phyloP scores from a whole-genome alignment of 2,329 filamentous ascomycete species.

The Alternaria arborescens region DNA sequence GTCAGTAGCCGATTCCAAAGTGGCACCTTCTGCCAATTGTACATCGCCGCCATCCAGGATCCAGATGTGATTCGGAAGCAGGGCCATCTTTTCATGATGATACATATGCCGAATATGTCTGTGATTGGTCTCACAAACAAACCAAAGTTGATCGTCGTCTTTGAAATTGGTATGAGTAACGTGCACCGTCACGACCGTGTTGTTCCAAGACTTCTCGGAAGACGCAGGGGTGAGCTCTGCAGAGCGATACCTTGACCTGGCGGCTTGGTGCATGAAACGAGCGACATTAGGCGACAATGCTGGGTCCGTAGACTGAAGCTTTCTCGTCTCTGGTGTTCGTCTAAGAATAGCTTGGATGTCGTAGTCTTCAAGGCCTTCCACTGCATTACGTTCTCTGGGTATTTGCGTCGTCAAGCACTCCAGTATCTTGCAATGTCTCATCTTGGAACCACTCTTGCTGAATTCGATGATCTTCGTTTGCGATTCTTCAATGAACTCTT shows the following conservation, averaged over 20 bases:
- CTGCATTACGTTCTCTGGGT: not conserved
- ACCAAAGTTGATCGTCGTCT: not conserved
- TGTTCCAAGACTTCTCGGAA: not conserved
- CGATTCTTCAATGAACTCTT: not conserved
- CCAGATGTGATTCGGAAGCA: not conserved
- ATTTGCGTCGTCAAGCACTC: not conserved
- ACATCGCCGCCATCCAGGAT: not conserved
- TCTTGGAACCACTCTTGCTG: not conserved
- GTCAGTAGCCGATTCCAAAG: not conserved
- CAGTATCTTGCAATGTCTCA: not conserved
- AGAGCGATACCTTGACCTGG: not conserved
- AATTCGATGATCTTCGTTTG: not conserved
- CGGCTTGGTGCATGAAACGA: not conserved
- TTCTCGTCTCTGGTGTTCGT: too few relatives aligned
- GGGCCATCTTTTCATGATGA: not conserved
- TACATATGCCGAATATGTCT: slow-evolving; percentile 3
- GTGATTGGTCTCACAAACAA: not conserved
- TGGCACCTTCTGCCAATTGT: not conserved
- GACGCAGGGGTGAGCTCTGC: not conserved
- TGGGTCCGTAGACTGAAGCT: not conserved
- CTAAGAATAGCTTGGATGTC: not conserved
- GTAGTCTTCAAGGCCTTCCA: not conserved
- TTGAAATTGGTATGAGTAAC: not conserved
- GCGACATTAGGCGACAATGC: not conserved
- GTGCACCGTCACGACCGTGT: not conserved